Evolutionary conservation across 768 basidiomycete species (phyloP), one percentile per base, ranked within the genome.

Genomic region (Boletus rufocinnamomeus): DNA sequence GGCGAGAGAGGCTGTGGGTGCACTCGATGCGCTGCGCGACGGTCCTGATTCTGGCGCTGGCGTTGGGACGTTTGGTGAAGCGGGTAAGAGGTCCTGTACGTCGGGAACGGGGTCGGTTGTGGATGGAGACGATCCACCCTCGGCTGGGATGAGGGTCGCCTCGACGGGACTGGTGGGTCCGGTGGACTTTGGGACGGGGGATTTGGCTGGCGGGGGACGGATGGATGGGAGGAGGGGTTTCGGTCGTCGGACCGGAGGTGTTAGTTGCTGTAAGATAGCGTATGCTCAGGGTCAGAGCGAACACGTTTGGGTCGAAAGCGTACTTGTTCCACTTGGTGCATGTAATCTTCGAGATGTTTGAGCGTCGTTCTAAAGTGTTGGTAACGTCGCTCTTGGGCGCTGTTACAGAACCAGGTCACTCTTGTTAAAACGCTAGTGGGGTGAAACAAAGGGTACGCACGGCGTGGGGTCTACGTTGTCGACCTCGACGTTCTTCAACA

Each of bases 401-500:
- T 86, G 60, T 32, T 11, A 19, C 2, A 11, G 27, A 32, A 57
- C 16, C 41, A 35, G 44, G 40, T n/a, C n/a, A n/a, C n/a, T n/a
- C n/a, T n/a, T n/a, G n/a, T n/a, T n/a, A n/a, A n/a, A n/a, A n/a
- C n/a, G n/a, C n/a, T n/a, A n/a, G n/a, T n/a, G n/a, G n/a, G n/a
- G n/a, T 38, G 17, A 35, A 11, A 57, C 19, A 50, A 62, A 37
- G 16, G 35, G 35, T 6, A 73, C 81, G 64, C 52, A 84, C 80
- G 77, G 75, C 23, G 78, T 69, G 6, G 72, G 71, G 55, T 80
- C 77, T 16, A 73, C 73, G 34, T 77, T 79, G 58, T 82, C 77
- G 32, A 79, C 62, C 60, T 88, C 83, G 19, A 87, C 81, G 58
- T 83, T 84, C 67, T 79, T 80, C 44, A 89, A 61, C 56, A 90